These are phyloP conservation scores for Zelopaecilomyces penicillatus DNA, from an alignment of 2,329 filamentous ascomycete genomes.

Conservation along the genomic window DNA sequence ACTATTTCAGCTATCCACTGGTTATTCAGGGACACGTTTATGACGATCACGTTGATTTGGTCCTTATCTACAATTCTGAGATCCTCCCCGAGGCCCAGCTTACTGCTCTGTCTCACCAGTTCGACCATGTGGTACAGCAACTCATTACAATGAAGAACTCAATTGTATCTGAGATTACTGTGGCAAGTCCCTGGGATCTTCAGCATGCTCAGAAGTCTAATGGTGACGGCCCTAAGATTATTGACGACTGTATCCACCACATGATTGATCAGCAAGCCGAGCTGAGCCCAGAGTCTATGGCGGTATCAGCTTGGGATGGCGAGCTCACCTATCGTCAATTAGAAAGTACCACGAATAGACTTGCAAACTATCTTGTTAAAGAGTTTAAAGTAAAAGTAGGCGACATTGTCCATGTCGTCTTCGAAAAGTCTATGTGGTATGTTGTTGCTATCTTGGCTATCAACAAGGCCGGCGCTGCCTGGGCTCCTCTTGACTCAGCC, in stretches of 20 bases:
- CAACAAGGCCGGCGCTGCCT: constrained; percentile 8
- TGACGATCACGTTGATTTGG: constrained; percentile 1
- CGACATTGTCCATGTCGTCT: constrained; percentile 10
- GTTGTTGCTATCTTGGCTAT: constrained; percentile 8
- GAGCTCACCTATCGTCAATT: constrained; percentile 12
- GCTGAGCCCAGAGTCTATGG: not conserved
- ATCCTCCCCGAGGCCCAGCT: constrained; percentile 1
- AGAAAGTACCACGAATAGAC: constrained; percentile 5
- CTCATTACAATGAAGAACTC: not conserved
- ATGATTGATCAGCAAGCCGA: not conserved
- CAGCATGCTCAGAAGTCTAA: constrained; percentile 3
- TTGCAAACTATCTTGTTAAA: constrained; percentile 1
- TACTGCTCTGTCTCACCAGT: constrained; percentile 2
- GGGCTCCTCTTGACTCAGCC: constrained; percentile 10
- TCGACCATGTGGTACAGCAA: constrained; percentile 4
- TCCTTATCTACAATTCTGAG: constrained; percentile 4
- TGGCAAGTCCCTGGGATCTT: constrained; percentile 5
- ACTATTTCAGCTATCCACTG: constrained; percentile 5
- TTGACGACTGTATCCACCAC: constrained; percentile 3
- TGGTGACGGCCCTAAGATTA: not conserved
- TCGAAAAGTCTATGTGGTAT: constrained; percentile 13
- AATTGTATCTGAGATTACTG: not conserved
- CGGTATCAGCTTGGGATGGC: constrained; percentile 14
- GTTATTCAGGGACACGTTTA: constrained; percentile 5
- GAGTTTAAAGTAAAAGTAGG: constrained; percentile 16